Evolutionary conservation across 2,329 filamentous ascomycete species (phyloP).

Genomic region (Cladorrhinum sp.): DNA sequence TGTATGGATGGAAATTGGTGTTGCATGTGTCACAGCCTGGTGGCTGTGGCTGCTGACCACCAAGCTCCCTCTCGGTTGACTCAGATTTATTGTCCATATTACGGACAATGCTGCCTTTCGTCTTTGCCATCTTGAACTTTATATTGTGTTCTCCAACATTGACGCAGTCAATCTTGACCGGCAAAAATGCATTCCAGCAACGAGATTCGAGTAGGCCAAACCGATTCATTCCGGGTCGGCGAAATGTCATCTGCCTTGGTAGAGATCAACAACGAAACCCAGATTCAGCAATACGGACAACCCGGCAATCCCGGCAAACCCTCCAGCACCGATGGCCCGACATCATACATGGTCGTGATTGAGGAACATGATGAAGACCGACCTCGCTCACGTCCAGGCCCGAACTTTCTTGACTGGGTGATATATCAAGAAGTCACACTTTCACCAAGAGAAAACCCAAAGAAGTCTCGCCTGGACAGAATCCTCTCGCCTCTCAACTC

Average conservation of each 20-base stretch:
- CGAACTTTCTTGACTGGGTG: constrained; percentile 22
- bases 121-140: not conserved
- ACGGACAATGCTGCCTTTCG: not conserved
- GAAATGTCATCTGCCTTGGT: constrained; percentile 6
- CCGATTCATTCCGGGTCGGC: not conserved
- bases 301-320: not conserved
- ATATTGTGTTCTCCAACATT: not conserved
- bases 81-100: not conserved
- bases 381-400: not conserved
- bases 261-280: constrained; percentile 5
- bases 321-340: not conserved
- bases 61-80: not conserved
- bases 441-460: constrained; percentile 15
- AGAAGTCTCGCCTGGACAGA: constrained; percentile 17
- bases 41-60: not conserved
- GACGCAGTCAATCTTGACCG: too few relatives aligned
- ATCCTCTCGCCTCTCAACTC: constrained; percentile 20
- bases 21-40: not conserved
- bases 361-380: not conserved
- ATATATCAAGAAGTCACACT: constrained; percentile 18
- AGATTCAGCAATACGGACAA: constrained; percentile 12
- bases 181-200: not conserved
- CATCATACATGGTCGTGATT: constrained; percentile 2
- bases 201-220: not conserved
- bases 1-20: not conserved